Conservation (phyloP, 148 eudicot species). For the Arctostaphylos glauca region DNA sequence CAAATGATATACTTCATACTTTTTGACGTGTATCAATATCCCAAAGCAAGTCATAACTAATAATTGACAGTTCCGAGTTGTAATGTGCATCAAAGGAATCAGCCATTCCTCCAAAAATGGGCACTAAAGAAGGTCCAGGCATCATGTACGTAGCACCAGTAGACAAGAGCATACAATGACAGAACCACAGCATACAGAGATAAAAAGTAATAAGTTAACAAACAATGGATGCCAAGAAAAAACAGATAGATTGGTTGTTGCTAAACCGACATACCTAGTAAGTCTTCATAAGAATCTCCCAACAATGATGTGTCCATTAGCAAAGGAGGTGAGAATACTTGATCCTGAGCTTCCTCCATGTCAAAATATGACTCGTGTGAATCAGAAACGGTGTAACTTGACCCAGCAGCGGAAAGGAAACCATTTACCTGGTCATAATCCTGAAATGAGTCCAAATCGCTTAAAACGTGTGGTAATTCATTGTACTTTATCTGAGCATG, state of each 20-base stretch:
- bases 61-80: not conserved
- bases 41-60: not conserved
- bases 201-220: not conserved
- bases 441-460: constrained; percentile 55
- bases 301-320: constrained; percentile 76
- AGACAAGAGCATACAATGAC: not conserved
- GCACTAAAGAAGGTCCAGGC: not conserved
- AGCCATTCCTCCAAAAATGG: not conserved
- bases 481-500: constrained; percentile 44
- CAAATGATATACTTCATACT: not conserved
- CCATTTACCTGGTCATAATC: constrained; percentile 64
- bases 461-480: constrained; percentile 40
- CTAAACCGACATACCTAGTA: not conserved
- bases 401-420: constrained; percentile 56
- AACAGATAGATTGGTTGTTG: not conserved
- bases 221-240: not conserved
- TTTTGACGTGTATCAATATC: not conserved
- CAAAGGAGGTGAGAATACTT: constrained; percentile 89
- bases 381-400: constrained; percentile 61
- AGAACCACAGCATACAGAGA: not conserved
- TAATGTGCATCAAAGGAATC: not conserved
- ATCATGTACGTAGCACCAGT: not conserved
- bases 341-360: constrained; percentile 67
- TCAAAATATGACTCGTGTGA: constrained; percentile 64
- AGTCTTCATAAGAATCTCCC: constrained; percentile 69